phyloP scores from a whole-genome alignment of 495 filamentous ascomycete genomes.

The Tetracladium marchalianum region DNA sequence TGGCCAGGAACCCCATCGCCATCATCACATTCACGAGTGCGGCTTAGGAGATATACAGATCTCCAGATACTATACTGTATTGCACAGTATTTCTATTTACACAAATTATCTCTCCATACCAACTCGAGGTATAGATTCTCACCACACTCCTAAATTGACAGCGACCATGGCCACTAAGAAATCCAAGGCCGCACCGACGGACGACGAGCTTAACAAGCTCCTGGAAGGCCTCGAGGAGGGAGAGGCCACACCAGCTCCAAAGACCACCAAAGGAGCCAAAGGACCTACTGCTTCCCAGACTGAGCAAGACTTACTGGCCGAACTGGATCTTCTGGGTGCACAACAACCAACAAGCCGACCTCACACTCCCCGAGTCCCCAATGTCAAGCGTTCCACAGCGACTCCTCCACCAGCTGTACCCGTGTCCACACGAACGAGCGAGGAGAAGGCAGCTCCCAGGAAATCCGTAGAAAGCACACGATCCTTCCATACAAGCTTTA shows the following conservation, averaged over 20 bases:
- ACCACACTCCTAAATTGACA: neutral
- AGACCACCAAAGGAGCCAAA: constrained; percentile 30
- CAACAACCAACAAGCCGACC: constrained; percentile 61
- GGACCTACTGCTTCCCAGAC: constrained; percentile 34
- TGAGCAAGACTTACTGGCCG: constrained; percentile 63
- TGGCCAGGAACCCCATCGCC: neutral
- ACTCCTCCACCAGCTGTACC: constrained; percentile 45
- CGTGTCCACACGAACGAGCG: constrained; percentile 36
- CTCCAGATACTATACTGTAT: neutral
- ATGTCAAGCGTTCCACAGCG: constrained; percentile 41
- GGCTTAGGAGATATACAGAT: neutral
- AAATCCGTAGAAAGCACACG: constrained; percentile 68
- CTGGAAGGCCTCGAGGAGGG: constrained; percentile 46
- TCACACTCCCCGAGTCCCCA: constrained; percentile 70
- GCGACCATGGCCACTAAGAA: constrained; percentile 21
- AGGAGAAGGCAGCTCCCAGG: constrained; percentile 50
- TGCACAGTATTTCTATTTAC: neutral
- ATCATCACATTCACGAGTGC: neutral
- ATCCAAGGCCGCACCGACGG: constrained; percentile 45
- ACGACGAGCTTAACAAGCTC: constrained; percentile 74
- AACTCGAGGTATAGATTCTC: no score
- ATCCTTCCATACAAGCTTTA: constrained; percentile 51
- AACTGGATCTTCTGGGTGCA: constrained; percentile 65
- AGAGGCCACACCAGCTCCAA: constrained; percentile 44
- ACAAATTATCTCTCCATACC: neutral